Base-by-base conservation (phyloP, 1,139 yeast species). In the Yamadazyma dendronema region DNA sequence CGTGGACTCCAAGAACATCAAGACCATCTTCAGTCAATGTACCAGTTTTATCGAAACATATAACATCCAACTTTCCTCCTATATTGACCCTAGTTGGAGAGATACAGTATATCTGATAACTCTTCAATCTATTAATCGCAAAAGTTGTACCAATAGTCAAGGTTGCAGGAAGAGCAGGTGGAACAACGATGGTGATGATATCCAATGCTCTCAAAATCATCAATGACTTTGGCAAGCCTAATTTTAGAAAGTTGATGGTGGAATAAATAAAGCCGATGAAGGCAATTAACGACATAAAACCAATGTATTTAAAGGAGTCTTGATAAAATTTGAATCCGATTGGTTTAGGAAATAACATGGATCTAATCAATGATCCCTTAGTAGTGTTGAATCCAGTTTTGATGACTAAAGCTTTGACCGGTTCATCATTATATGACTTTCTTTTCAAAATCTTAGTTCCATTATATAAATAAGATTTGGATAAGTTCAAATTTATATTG, bases 131-230 rank as follows among this genome's bases (percentile, higher is more conserved):
- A 24, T 79, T 72, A 28, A 94, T 65, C 0, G 98, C 95, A 65
- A 94, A 89, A 44, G 92, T 88, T 0, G 97, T 89, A 23, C 98
- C 98, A 44, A 94, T 92, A 0, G 98, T 89, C 43, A 92, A 67
- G 0, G 98, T 94, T 0, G 98, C 98, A 0, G 99, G 99, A 36
- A 92, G 71, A 0, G 98, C 98, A 1, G 99, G 99, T 2, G 99
- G 99, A 2, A 92, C 96, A 10, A 94, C 98, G 55, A 92, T 89
- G 0, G 99, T 92, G 38, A 92, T 84, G 40, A 92, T 78, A 62
- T 92, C 99, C 43, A 94, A 67, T 0, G 97, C 97, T 50, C 99
- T 75, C 39, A 94, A 67, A 8, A 90, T 71, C 70, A 92, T 92
- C 24, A 84, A 61, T 34, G 70, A 73, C 41, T 75, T 76, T 3